These are phyloP conservation scores for Claviceps lovelessii DNA, from an alignment of 2,329 filamentous ascomycete genomes.

Conservation along the genomic window DNA sequence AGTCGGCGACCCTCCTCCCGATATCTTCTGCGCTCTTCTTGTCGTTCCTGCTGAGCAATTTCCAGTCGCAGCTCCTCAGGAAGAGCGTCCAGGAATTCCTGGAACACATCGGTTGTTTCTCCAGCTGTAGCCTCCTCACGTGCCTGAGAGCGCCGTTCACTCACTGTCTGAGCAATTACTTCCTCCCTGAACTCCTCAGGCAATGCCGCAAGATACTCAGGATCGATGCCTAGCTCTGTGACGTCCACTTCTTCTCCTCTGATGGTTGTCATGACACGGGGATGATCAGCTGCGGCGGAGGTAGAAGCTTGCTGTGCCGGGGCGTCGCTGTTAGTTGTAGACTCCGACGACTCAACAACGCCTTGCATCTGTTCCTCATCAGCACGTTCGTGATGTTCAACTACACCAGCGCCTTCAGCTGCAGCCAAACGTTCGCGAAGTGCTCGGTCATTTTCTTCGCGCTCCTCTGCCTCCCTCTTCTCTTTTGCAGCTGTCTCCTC, in stretches of 20 bases:
- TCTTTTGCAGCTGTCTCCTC: conserved; percentile 52
- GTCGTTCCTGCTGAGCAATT: conserved; percentile 77
- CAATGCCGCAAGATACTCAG: conserved; percentile 90
- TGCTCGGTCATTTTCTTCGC: conserved; percentile 31
- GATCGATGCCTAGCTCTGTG: conserved; percentile 84
- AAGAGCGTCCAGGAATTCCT: conserved; percentile 85
- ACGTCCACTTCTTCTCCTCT: conserved; percentile 82
- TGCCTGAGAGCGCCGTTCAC: conserved; percentile 66
- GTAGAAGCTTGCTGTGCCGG: conserved; percentile 12
- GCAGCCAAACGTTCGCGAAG: conserved; percentile 31
- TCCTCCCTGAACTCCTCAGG: conserved; percentile 94
- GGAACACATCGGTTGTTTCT: conserved; percentile 71
- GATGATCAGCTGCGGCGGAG: conserved; percentile 9
- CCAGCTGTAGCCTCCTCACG: conserved; percentile 52
- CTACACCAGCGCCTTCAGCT: conserved; percentile 37
- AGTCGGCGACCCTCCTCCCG: conserved; percentile 67
- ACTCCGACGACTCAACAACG: conserved; percentile 47
- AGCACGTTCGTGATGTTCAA: conserved; percentile 3
- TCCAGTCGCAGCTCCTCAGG: conserved; percentile 83
- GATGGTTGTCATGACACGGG: conserved; percentile 67
- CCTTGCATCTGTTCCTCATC: conserved; percentile 56
- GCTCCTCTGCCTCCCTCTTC: conserved; percentile 57
- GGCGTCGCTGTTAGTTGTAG: conserved; percentile 18
- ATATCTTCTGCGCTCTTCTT: conserved; percentile 76
- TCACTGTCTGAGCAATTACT: conserved; percentile 82